A percentile compares a stretch with the other conserved stretches of the same genome.
Evolutionary conservation across 768 basidiomycete genomes (phyloP).

Genomic region (Amylocystis lapponica): DNA sequence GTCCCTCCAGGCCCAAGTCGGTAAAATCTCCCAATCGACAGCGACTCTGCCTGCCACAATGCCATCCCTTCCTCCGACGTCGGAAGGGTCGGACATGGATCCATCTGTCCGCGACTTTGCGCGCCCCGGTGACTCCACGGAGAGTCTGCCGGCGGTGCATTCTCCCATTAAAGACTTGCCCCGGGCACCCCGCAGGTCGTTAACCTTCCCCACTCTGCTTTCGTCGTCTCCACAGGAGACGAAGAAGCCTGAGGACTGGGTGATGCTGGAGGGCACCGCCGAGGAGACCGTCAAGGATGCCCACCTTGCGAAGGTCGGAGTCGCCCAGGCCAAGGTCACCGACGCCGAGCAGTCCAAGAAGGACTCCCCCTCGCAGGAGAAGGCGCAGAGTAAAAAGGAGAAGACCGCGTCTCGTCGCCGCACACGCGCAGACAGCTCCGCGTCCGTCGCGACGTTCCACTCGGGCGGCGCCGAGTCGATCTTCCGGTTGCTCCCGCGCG

Average conservation of each 20-base stretch:
- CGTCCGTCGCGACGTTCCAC: constrained; percentile 59
- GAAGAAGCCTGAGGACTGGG: not conserved
- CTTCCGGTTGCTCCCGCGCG: constrained; percentile 91
- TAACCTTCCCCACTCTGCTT: not conserved
- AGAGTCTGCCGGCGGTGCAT: constrained; percentile 46
- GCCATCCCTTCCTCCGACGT: constrained; percentile 7
- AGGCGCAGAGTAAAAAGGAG: constrained; percentile 3
- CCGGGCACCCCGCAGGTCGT: not conserved
- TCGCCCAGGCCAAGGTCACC: not conserved
- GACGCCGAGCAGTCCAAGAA: constrained; percentile 1
- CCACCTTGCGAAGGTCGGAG: not conserved
- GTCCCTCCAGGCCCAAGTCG: constrained; percentile 10
- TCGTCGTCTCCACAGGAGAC: not conserved
- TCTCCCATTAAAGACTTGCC: not conserved
- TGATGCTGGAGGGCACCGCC: too few relatives aligned
- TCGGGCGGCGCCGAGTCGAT: constrained; percentile 83
- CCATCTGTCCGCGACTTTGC: constrained; percentile 72
- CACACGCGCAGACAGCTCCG: constrained; percentile 25
- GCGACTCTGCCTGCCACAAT: constrained; percentile 31
- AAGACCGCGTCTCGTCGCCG: constrained; percentile 15
- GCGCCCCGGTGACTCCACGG: constrained; percentile 72
- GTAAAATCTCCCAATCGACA: constrained; percentile 19
- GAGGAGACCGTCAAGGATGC: constrained; percentile 3
- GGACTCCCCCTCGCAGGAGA: constrained; percentile 3
- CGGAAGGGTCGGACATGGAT: constrained; percentile 53